Evolutionary conservation across 1,284 basidiomycete species (phyloP).

Genomic region (Puccinia hordei): DNA sequence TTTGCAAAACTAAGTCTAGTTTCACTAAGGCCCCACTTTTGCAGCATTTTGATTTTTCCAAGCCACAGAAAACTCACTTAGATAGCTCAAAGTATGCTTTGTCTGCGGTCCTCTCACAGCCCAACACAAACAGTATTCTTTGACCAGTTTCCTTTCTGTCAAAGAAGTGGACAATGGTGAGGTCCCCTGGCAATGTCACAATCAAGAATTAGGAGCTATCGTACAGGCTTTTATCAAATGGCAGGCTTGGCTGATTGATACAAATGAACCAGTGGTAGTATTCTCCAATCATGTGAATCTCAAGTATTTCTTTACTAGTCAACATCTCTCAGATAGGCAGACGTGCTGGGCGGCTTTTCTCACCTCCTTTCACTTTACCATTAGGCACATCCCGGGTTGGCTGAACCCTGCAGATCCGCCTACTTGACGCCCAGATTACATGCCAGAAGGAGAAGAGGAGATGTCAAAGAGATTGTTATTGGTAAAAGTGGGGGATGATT

Average conservation of each 20-base stretch:
- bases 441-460: not conserved
- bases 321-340: not conserved
- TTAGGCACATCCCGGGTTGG: not conserved
- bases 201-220: not conserved
- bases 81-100: too few species aligned
- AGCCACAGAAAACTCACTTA: too few species aligned
- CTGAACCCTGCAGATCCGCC: conserved; percentile 12
- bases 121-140: too few species aligned
- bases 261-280: not conserved
- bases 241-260: not conserved
- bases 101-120: too few species aligned
- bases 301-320: too few species aligned
- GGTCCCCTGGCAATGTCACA: not conserved
- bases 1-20: too few species aligned
- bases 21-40: too few species aligned
- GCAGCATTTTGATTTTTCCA: too few species aligned
- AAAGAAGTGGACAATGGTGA: not conserved
- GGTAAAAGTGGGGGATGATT: not conserved
- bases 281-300: too few species aligned
- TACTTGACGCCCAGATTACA: not conserved
- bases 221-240: not conserved
- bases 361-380: not conserved
- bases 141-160: not conserved
- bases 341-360: not conserved
- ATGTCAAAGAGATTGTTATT: not conserved